These are phyloP conservation scores for Aureobasidium sp. DNA, from an alignment of 2,329 filamentous ascomycete species.

Conservation along the genomic window DNA sequence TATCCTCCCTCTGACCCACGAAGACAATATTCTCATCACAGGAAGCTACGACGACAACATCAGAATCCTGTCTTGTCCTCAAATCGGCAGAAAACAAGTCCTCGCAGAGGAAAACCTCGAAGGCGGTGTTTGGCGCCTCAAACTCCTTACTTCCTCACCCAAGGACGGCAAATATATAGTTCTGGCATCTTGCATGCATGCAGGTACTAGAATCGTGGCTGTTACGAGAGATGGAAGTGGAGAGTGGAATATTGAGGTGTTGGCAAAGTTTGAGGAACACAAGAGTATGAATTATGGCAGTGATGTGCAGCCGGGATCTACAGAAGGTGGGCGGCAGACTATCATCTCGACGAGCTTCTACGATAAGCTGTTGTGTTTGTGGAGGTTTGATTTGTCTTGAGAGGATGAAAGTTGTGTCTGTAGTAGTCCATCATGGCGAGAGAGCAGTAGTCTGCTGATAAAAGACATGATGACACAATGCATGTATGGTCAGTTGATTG, in stretches of 20 bases:
- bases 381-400: conserved; percentile 30
- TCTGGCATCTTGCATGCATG: conserved; percentile 93
- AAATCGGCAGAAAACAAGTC: conserved; percentile 36
- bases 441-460: background rate
- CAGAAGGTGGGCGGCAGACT: conserved; percentile 21
- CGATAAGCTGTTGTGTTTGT: conserved; percentile 60
- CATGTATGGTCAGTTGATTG: background rate
- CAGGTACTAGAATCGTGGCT: conserved; percentile 60
- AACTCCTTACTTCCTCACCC: conserved; percentile 40
- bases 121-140: conserved; percentile 83
- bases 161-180: conserved; percentile 36
- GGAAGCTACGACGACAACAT: conserved; percentile 88
- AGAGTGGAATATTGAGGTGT: conserved; percentile 53
- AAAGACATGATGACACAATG: background rate
- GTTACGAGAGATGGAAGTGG: conserved; percentile 28
- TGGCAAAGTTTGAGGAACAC: conserved; percentile 73
- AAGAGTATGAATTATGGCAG: conserved; percentile 93
- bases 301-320: conserved; percentile 47
- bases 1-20: conserved; percentile 58
- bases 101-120: conserved; percentile 58
- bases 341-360: conserved; percentile 71
- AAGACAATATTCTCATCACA: conserved; percentile 58
- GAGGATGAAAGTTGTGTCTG: background rate
- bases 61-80: conserved; percentile 49
- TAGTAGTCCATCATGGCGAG: background rate